Base-by-base conservation (phyloP, 495 filamentous ascomycete genomes). In the Aspergillus sclerotiicarbonarius region DNA sequence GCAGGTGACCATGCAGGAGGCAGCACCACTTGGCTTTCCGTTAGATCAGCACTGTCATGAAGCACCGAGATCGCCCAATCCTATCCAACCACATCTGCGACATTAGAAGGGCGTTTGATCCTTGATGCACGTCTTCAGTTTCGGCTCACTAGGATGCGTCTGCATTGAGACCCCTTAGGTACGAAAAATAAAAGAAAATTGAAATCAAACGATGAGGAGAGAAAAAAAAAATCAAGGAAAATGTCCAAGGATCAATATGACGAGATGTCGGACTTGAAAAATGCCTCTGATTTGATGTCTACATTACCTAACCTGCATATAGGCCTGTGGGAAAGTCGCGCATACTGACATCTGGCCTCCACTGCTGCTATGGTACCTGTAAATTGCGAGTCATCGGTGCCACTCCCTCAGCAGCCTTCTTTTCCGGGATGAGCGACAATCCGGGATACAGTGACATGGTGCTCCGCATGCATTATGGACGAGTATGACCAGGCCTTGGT, bases 291-390 rank as follows among this genome's bases (percentile, higher is more conserved):
- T n/a, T 18, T 50, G 47, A 31, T 50, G 25, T n/a, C 47, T 16
- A 16, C 30, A 32, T 50, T 50, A 50, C 47, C 47, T 50, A 50
- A 50, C 29, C 30, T 50, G 47, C 47, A 50, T 50, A 50, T 50
- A 31, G 47, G 47, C 25, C 30, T 32, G 3, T 6, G 13, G 10
- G 6, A 6, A 41, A 41, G 37, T 41, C 37, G 37, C 37, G 37
- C 37, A n/a, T n/a, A n/a, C 37, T 10, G 33, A 25, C 25, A 12
- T 41, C 12, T n/a, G 13, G 37, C 37, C 13, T 35, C 33, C 9
- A 35, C 8, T 35, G 33, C 8, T 35, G 33, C 9, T 35, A 35
- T 35, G 25, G 33, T 35, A 35, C 13, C 37, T 41, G 37, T 41
- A n/a, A 37, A 41, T 12, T 41, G 12, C 37, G 37, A 35, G 37